phyloP scores from a whole-genome alignment of 2,329 filamentous ascomycete genomes.

The Aureobasidium sp. region DNA sequence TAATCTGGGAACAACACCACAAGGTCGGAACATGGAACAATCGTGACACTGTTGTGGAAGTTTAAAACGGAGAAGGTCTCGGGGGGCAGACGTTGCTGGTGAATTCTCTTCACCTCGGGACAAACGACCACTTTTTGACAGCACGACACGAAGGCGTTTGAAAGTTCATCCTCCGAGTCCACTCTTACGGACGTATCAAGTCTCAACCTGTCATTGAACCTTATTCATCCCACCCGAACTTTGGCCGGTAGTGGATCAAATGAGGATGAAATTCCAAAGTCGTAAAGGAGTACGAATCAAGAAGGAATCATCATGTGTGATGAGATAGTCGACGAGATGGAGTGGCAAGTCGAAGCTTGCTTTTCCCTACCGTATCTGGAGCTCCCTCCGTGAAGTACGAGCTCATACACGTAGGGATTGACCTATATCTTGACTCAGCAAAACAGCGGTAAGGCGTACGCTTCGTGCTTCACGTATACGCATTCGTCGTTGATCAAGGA shows the following conservation, averaged over 20 bases:
- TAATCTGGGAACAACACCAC: background rate
- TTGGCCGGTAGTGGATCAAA: background rate
- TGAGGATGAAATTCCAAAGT: background rate
- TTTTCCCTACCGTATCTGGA: background rate
- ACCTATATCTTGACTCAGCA: background rate
- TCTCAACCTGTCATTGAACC: constrained; percentile 5
- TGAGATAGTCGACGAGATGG: no score
- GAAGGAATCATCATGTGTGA: background rate
- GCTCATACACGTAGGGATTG: background rate
- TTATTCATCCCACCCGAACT: background rate
- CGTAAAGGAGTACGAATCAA: background rate
- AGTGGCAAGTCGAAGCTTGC: background rate
- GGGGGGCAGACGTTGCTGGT: background rate
- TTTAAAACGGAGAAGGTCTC: constrained; percentile 11
- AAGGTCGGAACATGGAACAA: constrained; percentile 2
- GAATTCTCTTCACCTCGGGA: background rate
- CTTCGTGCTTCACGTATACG: constrained; percentile 3
- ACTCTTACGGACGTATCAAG: constrained; percentile 10
- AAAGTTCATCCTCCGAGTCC: background rate
- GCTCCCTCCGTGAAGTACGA: background rate
- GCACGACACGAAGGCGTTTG: background rate
- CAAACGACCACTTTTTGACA: constrained; percentile 1
- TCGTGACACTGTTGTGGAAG: constrained; percentile 7
- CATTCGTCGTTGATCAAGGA: background rate
- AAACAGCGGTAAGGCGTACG: background rate